Evolutionary conservation across 108 stramenopile species (phyloP).

Genomic region (Nitzschia sp.): DNA sequence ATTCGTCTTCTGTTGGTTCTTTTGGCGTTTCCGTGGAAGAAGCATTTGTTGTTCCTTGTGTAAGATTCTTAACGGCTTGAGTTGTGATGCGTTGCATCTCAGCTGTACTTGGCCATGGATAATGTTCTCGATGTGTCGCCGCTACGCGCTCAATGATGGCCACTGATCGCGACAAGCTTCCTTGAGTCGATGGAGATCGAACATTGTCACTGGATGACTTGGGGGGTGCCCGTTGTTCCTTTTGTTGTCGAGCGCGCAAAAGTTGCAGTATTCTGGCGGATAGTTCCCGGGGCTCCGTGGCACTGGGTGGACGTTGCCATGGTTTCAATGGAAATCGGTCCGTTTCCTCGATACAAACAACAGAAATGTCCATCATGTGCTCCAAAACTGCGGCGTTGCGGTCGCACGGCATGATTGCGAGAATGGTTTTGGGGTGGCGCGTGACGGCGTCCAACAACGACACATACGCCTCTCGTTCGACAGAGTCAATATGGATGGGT

Average conservation of each 20-base stretch:
- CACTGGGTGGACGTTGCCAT: background rate
- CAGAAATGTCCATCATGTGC: conserved; percentile 10
- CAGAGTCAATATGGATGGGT: conserved; percentile 11
- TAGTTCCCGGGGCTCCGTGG: conserved; percentile 3
- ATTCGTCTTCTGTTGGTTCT: background rate
- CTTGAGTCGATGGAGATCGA: background rate
- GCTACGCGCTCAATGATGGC: conserved; percentile 16
- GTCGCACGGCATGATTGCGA: conserved; percentile 28
- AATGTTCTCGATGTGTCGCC: conserved; percentile 2
- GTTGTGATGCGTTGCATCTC: conserved; percentile 24
- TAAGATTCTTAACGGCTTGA: conserved; percentile 12
- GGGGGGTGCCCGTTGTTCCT: background rate
- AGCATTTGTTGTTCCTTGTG: background rate
- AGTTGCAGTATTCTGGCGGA: conserved; percentile 20
- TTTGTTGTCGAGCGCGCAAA: conserved; percentile 22
- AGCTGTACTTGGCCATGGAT: background rate
- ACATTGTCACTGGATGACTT: background rate
- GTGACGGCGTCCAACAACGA: conserved; percentile 17
- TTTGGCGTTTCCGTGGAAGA: background rate
- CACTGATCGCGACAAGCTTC: conserved; percentile 13
- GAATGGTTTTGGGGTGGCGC: background rate
- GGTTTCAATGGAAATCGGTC: conserved; percentile 13
- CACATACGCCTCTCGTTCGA: conserved; percentile 13
- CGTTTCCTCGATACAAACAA: conserved; percentile 17
- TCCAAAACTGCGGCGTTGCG: background rate